Evolutionary conservation across 805 yeast species (phyloP), one percentile per base, ranked within the genome.

Genomic region (Komagataella populi): DNA sequence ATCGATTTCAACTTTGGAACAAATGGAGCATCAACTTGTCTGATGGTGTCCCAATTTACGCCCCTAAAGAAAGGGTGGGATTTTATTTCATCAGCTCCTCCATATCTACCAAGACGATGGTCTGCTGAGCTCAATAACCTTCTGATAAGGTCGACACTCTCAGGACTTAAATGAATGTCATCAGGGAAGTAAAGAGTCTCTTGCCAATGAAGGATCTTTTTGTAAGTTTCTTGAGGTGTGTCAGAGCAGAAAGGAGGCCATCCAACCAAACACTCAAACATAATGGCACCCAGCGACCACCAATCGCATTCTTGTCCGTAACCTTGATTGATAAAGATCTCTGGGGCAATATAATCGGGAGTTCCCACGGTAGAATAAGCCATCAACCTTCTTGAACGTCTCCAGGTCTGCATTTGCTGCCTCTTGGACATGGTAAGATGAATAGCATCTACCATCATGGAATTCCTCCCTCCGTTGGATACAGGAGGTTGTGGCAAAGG

Each of bases 201-300:
- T 61, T 83, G 87, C 90, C 96, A 89, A 65, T 87, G 87, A 63
- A 89, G 73, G 60, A 89, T 89, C 75, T 90, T 89, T 52, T 90
- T 77, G 66, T 89, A 89, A 0, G 97, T 89, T 58, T 89, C 97
- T 55, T 87, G 95, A 8, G 96, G 96, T 8, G 95, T 86, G 61
- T 89, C 96, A 0, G 93, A 83, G 69, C 96, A 89, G 66, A 89
- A 89, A 48, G 97, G 97, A 23, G 97, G 96, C 96, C 96, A 89
- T 36, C 97, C 97, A 54, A 89, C 86, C 55, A 89, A 70, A 70
- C 97, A 89, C 73, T 89, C 97, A 67, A 84, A 89, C 97, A 89
- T 90, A 62, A 89, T 89, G 1, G 96, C 96, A 30, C 97, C 97
- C 47, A 89, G 69, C 6, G 95, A 85, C 97, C 97, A 89, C 97